Base-by-base conservation (phyloP, 805 yeast species). In the Zygosaccharomyces kombuchaensis region DNA sequence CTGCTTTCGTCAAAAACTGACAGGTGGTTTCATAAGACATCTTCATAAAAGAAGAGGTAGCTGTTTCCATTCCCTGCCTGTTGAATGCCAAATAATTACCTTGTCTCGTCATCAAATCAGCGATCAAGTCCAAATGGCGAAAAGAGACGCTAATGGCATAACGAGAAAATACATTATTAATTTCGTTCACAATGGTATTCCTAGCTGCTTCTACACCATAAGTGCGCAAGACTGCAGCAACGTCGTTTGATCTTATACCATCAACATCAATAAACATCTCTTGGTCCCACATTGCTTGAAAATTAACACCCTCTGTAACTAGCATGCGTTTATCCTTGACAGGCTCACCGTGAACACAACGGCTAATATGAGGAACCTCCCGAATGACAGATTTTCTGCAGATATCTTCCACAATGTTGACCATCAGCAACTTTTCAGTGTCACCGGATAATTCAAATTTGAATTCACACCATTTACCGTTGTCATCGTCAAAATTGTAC, bases 201-300 rank as follows among this genome's bases (percentile, higher is more conserved):
- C 99, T 81, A 16, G 99, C 99, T 40, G 99, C 99, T 71, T 95
- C 99, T 43, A 91, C 99, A 67, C 99, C 99, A 60, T 93, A 93
- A 0, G 95, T 87, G 55, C 75, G 78, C 59, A 95, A 75, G 2
- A 93, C 96, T 13, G 96, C 87, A 32, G 87, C 82, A 55, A 93
- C 83, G 70, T 93, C 99, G 75, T 93, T 93, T 7, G 97, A 89
- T 1, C 85, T 77, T 59, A 93, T 87, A 47, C 82, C 84, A 65
- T 93, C 86, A 52, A 91, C 96, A 59, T 90, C 85, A 55, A 93
- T 78, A 68, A 93, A 89, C 53, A 86, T 89, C 54, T 88, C 91
- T 69, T 91, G 96, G 44, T 88, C 96, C 98, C 99, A 93, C 95
- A 93, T 88, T 42, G 96, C 95, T 62, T 76, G 76, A 81, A 93